phyloP scores from a whole-genome alignment of 345 rosid species.

The Corymbia maculata region DNA sequence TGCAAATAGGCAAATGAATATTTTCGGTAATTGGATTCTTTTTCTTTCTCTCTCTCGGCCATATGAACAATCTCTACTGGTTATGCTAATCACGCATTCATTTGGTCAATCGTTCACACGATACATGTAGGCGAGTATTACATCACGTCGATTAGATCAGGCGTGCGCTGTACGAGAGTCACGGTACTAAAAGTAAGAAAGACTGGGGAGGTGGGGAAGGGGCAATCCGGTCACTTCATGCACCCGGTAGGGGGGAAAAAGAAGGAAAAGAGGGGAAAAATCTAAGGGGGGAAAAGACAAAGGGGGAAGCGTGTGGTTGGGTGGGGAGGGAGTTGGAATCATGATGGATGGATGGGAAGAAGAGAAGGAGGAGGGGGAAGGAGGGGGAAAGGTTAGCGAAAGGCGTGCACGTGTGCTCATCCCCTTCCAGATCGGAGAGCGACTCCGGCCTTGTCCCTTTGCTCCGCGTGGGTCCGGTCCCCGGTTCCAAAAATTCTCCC shows the following conservation, averaged over 20 bases:
- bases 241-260: background rate
- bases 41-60: too few species aligned
- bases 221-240: background rate
- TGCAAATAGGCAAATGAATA: too few species aligned
- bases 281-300: too few species aligned
- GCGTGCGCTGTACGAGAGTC: background rate
- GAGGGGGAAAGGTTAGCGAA: background rate
- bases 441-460: background rate
- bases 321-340: background rate
- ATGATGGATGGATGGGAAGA: background rate
- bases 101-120: too few species aligned
- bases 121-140: too few species aligned
- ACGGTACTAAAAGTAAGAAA: background rate
- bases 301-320: background rate
- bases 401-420: background rate
- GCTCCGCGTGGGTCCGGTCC: background rate
- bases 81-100: too few species aligned
- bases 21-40: too few species aligned
- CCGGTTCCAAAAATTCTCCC: background rate
- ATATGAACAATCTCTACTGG: too few species aligned
- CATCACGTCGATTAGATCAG: too few species aligned
- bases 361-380: too few species aligned
- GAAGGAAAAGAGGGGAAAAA: accelerated
- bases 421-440: background rate
- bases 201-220: background rate